Evolutionary conservation across 495 filamentous ascomycete species (phyloP), one percentile per base, ranked within the genome.

Genomic region (Aspergillus incahuasiensis): DNA sequence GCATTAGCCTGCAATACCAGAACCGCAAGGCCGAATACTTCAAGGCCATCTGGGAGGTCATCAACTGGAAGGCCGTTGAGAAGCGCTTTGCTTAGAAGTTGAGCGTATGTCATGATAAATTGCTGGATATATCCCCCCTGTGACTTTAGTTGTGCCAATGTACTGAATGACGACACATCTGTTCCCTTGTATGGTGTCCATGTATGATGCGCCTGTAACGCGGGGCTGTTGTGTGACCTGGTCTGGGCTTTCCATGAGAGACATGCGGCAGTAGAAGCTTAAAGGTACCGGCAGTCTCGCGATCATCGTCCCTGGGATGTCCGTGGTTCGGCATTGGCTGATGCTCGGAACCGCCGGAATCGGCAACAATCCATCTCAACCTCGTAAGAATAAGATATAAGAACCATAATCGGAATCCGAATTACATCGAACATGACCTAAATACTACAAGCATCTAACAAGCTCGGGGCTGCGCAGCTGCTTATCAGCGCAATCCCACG

Each of bases 1-100:
- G 11, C 48, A 30, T 73, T 63, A 88, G 85, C 75, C 79, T 98
- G 53, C 91, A 98, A 79, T 98, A 98, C 73, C 82, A 96, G 81
- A 98, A 97, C 78, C 87, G 92, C 68, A 98, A 98, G 83, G 94
- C 89, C 51, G 95, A 97, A 72, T 98, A 98, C 77, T 96, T 98
- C 73, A 83, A 82, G 54, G 91, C 91, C 54, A 88, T 98, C 68
- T 98, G 94, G 94, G 90, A 97, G 60, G 90, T 98, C 45, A 80
- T 98, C 63, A 97, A 97, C 79, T 98, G 94, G 94, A 94, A 92
- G 81, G 80, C 87, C 38, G 94, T 87, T 34, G 95, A 95, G 80
- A 82, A 87, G 71, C 84, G 94, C 54, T 94, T 92, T 67, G 38
- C 66, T 41, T 75, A 69, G 69, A 48, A 13, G 22, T 25, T 13